Base-by-base conservation (phyloP, 140 eudicot species). In the Bidens hawaiensis region DNA sequence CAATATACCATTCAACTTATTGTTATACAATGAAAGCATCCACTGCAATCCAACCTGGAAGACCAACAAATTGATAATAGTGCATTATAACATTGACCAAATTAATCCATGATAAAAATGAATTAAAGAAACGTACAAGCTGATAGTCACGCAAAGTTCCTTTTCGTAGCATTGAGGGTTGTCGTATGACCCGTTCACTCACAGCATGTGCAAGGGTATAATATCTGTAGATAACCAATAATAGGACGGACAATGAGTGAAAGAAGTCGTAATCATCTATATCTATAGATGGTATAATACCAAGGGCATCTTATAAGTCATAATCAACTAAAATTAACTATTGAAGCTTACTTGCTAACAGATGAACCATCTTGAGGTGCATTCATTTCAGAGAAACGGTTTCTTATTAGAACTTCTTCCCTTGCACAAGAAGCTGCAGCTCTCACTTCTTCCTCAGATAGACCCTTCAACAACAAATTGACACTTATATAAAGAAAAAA, bases 361-460 rank as follows among this genome's bases (percentile, higher is more conserved):
- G 95, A 85, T 18, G 95, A 82, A 64, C 88, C 56, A 57, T 93
- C 99, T 59, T 56, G 79, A 19, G 96, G 95, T 45, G 99, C 96
- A 87, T 93, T 93, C 99, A 93, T 93, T 87, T 88, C 96, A 72
- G 95, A 85, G 77, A 93, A 93, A 27, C 93, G 95, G 45, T 93
- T 93, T 75, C 99, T 85, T 73, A 93, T 93, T 78, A 81, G 64
- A 23, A 88, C 99, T 85, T 93, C 96, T 68, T 93, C 95, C 52
- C 99, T 83, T 6, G 99, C 99, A 77, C 96, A 88, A 40, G 96
- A 83, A 19, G 99, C 99, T 50, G 99, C 99, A 50, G 89, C 84
- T 82, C 99, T 88, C 71, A 88, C 96, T 85, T 93, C 99, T 75
- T 93, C 99, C 81, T 93, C 99, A 67, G 99, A 80, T 9, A 93